Percentiles rank a stretch among this genome's conserved stretches.
Conservation (phyloP, 495 filamentous ascomycete species). For the Cryomyces minteri region DNA sequence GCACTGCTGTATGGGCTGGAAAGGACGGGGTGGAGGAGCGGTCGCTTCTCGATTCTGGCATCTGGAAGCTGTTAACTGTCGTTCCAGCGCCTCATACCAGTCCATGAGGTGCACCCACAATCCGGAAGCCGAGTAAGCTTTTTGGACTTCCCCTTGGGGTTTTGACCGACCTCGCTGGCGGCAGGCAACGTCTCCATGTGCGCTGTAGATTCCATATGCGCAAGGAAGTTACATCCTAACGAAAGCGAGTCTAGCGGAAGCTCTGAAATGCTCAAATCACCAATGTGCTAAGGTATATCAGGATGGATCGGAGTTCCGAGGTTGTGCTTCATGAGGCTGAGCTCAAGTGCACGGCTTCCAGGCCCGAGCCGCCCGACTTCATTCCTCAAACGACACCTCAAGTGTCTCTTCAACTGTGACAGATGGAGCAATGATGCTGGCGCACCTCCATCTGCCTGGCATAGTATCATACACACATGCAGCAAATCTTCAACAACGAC, state of each 20-base stretch:
- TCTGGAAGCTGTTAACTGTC: conserved; percentile 10
- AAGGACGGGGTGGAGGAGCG: conserved; percentile 50
- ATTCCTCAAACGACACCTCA: too few species aligned
- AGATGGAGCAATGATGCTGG: conserved; percentile 28
- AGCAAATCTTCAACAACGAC: conserved; percentile 20
- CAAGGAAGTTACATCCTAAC: too few species aligned
- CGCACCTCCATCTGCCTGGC: conserved; percentile 50
- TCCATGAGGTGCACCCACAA: too few species aligned
- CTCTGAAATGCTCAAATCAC: too few species aligned
- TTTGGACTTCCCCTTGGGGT: background rate
- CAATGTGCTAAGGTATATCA: too few species aligned
- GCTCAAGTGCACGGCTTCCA: background rate
- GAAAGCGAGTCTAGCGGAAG: too few species aligned
- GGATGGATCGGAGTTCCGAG: too few species aligned
- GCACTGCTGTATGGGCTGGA: conserved; percentile 34
- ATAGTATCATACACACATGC: conserved; percentile 27
- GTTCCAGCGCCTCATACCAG: too few species aligned
- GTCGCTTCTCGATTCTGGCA: conserved; percentile 40
- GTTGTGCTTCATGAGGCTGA: background rate
- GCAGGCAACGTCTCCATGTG: too few species aligned
- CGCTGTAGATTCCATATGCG: too few species aligned
- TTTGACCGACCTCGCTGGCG: too few species aligned
- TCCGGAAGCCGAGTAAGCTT: background rate
- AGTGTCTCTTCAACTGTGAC: too few species aligned
- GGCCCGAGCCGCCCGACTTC: background rate